phyloP scores from a whole-genome alignment of 2,329 filamentous ascomycete species.

The Scedosporium aurantiacum region DNA sequence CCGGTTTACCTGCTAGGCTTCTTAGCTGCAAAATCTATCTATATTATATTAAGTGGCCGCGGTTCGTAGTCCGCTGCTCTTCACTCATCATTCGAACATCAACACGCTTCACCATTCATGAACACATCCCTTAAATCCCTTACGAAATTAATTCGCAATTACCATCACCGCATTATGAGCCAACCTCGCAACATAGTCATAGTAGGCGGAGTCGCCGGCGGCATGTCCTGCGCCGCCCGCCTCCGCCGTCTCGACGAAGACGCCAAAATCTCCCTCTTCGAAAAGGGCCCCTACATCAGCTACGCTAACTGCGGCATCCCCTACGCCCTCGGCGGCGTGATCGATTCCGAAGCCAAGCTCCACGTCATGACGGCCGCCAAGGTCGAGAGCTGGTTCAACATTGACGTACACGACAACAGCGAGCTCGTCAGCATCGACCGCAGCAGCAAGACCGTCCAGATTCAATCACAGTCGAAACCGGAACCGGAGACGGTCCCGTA shows the following conservation, averaged over 20 bases:
- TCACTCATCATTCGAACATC: no score
- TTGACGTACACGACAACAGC: background rate
- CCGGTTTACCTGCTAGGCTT: no score
- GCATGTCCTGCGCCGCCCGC: background rate
- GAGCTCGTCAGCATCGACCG: background rate
- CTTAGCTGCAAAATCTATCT: no score
- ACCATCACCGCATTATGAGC: background rate
- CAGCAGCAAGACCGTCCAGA: background rate
- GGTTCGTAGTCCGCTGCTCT: no score
- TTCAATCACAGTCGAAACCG: background rate
- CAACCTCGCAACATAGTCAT: background rate
- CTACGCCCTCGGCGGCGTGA: background rate
- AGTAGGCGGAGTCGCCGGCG: background rate
- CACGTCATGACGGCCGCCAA: background rate
- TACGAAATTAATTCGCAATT: no score
- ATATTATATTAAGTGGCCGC: no score
- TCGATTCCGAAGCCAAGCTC: background rate
- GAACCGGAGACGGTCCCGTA: background rate
- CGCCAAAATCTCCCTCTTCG: background rate
- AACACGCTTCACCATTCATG: no score
- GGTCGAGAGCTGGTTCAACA: background rate
- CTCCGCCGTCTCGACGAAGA: background rate
- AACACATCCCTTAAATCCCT: no score
- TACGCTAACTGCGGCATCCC: constrained; percentile 7
- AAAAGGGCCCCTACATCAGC: background rate